A percentile compares a stretch with the other conserved stretches of the same genome.
Evolutionary conservation across 345 rosid genomes (phyloP).

Genomic region (Schrenkiella parvula): DNA sequence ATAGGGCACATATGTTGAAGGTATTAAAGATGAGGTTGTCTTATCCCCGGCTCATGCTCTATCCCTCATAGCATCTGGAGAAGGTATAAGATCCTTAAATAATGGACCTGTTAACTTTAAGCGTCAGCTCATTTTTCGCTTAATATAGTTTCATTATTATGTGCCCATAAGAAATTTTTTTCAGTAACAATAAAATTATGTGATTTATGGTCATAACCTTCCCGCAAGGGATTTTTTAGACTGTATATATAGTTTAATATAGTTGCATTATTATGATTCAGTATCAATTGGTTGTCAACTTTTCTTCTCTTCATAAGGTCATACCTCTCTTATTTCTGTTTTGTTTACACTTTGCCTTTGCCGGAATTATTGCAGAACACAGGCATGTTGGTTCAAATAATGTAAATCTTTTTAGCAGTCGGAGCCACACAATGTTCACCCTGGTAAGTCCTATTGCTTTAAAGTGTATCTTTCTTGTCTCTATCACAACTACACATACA

Average conservation of each 20-base stretch:
- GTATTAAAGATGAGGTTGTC: constrained; percentile 95
- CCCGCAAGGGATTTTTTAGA: not conserved
- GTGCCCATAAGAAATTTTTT: not conserved
- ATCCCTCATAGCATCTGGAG: constrained; percentile 94
- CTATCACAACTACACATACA: not conserved
- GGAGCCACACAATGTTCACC: constrained; percentile 95
- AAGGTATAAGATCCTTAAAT: constrained; percentile 50
- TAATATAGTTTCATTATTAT: not conserved
- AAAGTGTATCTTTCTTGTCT: constrained; percentile 4
- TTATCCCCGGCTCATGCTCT: constrained; percentile 95
- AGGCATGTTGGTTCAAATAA: constrained; percentile 95
- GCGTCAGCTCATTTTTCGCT: not conserved
- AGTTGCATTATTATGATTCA: not conserved
- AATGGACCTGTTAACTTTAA: not conserved
- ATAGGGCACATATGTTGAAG: constrained; percentile 90
- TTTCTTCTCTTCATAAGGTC: not conserved
- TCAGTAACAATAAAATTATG: not conserved
- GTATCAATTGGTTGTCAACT: not conserved
- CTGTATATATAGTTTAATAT: not conserved
- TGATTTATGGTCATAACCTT: constrained; percentile 1
- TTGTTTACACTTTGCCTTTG: not conserved
- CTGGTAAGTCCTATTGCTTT: constrained; percentile 45
- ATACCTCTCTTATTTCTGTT: not conserved
- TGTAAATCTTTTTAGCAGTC: constrained; percentile 90
- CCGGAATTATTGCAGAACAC: constrained; percentile 52